Evolutionary conservation across 2,329 filamentous ascomycete genomes (phyloP), one percentile per base, ranked within the genome.

Genomic region (Curvularia sp.): DNA sequence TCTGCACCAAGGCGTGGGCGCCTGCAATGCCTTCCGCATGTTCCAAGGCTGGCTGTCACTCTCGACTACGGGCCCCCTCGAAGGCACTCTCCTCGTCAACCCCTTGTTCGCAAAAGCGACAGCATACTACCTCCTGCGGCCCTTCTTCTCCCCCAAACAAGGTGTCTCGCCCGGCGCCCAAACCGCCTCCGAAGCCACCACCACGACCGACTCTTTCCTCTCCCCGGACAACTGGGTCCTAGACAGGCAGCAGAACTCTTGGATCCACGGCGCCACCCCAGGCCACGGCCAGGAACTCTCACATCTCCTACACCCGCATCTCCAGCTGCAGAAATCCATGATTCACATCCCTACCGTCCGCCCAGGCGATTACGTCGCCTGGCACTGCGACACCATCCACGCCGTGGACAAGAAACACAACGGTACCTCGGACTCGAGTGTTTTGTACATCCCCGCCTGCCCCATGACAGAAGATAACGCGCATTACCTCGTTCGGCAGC

Each of bases 31-130:
- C 81, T 93, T 97, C 77, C 85, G 94, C 39, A 90, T 92, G 84
- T 94, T 91, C 75, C 93, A 97, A 78, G 93, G 92, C 18, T 97
- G 93, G 93, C 77, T 97, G 52, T 86, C 85, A 59, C 89, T 97
- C 84, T 92, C 89, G 57, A 79, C 81, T n/a, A 89, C 87, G 0
- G 87, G 83, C 0, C 90, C 91, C 0, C 83, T 83, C 5, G 88
- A 96, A 78, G 93, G 93, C 0, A 95, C 93, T 0, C 78, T 97
- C 52, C 83, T 91, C 43, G 90, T 97, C 1, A 93, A 93, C 68
- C 93, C 93, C 0, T 81, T 96, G 52, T 78, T 95, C 46, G 84
- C 85, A 62, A 85, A 91, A 53, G 87, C 91, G 0, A 95, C 90
- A 0, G 88, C 90, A 0, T 97, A 97, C 70, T 85, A 88, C 43